Evolutionary conservation across 2,329 filamentous ascomycete species (phyloP), one percentile per base, ranked within the genome.

Genomic region (Fusarium incarnatum): DNA sequence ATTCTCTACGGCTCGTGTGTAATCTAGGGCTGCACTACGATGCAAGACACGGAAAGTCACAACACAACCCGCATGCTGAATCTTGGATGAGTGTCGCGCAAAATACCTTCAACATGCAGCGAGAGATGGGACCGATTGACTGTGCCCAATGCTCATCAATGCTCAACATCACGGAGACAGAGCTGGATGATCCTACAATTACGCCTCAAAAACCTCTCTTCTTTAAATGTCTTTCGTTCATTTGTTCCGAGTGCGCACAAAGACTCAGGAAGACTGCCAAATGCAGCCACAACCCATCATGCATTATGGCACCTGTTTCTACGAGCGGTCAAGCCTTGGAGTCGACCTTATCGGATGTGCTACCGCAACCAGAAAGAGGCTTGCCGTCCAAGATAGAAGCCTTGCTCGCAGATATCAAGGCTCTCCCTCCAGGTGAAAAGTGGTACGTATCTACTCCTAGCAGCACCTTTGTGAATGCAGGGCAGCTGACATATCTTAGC

Each of bases 1-100:
- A 86, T 28, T 74, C 77, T 0, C 70, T 86, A 58, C 75, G 84
- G 2, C 73, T 84, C 18, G 73, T 86, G 5, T 86, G 85, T 37
- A 82, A 85, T 46, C 71, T 85, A 1, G 84, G 85, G 0, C 53
- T 82, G 0, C 70, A 78, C n/a, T 84, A 84, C 28, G 71, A 75
- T 5, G 56, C 57, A 6, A 72, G 79, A n/a, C 75, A 81, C 12
- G 70, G 73, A 13, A 63, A 67, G 4, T 11, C 25, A 4, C n/a
- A 54, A 1, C 47, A 55, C 7, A 30, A 6, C 1, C 16, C 64
- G 12, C 64, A 67, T 10, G 27, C 7, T 0, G 13, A 22, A 0
- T 12, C 66, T 0, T 80, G 76, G 77, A 7, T 47, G 1, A 30
- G 25, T 0, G 42, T 62, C 1, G 82, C 81, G 0, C 81, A 84